Base-by-base conservation (phyloP, 495 filamentous ascomycete genomes). In the Oidiodendron maius region DNA sequence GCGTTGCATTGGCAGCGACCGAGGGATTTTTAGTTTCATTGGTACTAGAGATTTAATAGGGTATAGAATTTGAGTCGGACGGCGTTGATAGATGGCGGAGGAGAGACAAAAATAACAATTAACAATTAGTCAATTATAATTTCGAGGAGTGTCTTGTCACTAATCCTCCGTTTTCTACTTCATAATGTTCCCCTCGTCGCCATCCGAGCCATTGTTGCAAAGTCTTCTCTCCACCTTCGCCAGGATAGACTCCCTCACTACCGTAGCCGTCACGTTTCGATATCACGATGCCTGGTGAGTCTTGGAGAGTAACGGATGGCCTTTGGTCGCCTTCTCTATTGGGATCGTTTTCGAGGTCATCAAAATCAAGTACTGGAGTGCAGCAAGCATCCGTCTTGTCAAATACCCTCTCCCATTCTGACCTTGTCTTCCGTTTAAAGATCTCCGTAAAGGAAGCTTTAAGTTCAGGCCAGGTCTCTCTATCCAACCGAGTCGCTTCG, bases 361-460 rank as follows among this genome's bases (percentile, higher is more conserved):
- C 53, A 57, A 86, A 84, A 36, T 79, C 81, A 42, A 95, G 64
- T 2, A 97, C 86, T 2, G 91, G 90, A 17, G 89, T 91, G 47
- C 86, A 89, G 63, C 91, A 97, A 8, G 91, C 90, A 71, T 97
- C 91, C 0, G 81, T 91, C 15, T 85, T 86, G 57, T 93, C 85
- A 62, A 95, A 97, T 2, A 94, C 64, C 4, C 44, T 55, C 64
- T 95, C 91, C 91, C 91, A 97, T 62, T 95, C 86, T 0, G 57
- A 59, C 18, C 91, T 73, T 10, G 84, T 87, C 66, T 84, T 94
- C 45, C 72, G 66, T 64, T 76, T 80, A 61, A 97, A 96, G 1
- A 62, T 68, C 15, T 59, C 59, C 24, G 76, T 72, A 59, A 95
- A 87, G 2, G 77, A 50, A 10, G 68, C 63, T 46, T 70, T 72